Base-by-base conservation (phyloP, 2,329 filamentous ascomycete species). In the Pseudovirgaria hyperparasitica region DNA sequence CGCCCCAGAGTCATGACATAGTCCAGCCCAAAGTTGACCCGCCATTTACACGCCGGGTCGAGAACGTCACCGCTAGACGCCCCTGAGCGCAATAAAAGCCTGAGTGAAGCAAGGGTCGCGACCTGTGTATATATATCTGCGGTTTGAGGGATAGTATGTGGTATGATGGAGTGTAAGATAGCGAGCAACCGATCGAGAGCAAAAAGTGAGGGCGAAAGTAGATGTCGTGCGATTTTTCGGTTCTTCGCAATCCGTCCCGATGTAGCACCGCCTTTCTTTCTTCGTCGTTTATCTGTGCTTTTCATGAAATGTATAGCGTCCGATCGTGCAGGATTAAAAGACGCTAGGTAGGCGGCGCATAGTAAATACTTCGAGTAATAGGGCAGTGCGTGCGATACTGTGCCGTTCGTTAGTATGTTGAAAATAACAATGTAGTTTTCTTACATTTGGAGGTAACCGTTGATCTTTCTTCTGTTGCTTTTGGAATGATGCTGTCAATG, bases 1-100 rank as follows among this genome's bases (percentile, higher is more conserved):
- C 82, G 60, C 16, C 79, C 82, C 36, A 90, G 56, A 4, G 65
- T 67, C 33, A 76, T 61, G 5, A 81, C 70, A 35, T 78, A 72
- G 44, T 90, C 82, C 79, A 79, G 86, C 1, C 75, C 72, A 31
- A 82, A 73, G 39, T 80, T 82, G 7, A 86, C 76, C 43, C 77
- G 71, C 78, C 80, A 90, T 52, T 78, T 76, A 5, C 70, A 72
- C 1, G 71, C 71, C 1, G 72, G 60, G 46, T 87, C 81, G 42
- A 84, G 60, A 15, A 66, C 56, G 52, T 86, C 80, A 7, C 62
- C 58, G 10, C 64, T 65, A 10, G 59, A 54, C 5, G 72, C 75
- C 3, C 81, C 74, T 22, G 73, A 67, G 18, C 56, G 46, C 1
- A 80, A 63, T 18, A 90, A 52, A 40, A 90, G 46, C 22, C 78